phyloP scores from a whole-genome alignment of 768 basidiomycete genomes.

The Tulasnella sp. region DNA sequence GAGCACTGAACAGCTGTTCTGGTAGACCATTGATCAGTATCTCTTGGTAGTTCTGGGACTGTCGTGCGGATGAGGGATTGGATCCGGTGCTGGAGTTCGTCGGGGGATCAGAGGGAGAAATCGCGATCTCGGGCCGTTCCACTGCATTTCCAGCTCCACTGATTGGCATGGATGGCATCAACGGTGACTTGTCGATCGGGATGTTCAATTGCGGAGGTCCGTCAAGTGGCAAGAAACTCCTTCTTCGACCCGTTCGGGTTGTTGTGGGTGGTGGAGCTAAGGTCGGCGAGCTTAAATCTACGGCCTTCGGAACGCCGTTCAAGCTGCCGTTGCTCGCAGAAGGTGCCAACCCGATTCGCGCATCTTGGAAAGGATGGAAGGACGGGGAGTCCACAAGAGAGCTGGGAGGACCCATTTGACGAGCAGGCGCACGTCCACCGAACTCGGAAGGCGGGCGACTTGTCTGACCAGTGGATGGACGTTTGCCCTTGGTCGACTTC shows the following conservation, averaged over 20 bases:
- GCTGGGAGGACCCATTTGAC: background rate
- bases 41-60: constrained; percentile 6
- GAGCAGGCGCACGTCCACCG: background rate
- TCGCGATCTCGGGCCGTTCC: background rate
- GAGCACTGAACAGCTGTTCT: background rate
- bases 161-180: constrained; percentile 31
- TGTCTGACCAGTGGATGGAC: constrained; percentile 1
- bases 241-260: constrained; percentile 49
- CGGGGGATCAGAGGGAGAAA: background rate
- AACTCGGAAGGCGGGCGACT: background rate
- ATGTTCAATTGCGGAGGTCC: constrained; percentile 49
- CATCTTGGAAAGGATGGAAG: background rate
- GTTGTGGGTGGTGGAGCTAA: constrained; percentile 4
- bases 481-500: background rate
- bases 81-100: background rate
- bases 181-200: constrained; percentile 49
- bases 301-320: background rate
- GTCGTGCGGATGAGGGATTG: constrained; percentile 3
- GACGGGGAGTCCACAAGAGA: background rate
- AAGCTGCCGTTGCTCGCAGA: background rate
- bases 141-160: background rate
- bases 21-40: background rate
- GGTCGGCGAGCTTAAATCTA: background rate
- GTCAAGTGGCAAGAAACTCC: constrained; percentile 85
- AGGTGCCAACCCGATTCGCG: background rate